Evolutionary conservation across 495 filamentous ascomycete species (phyloP).

Genomic region (Corynascus novoguineensis): DNA sequence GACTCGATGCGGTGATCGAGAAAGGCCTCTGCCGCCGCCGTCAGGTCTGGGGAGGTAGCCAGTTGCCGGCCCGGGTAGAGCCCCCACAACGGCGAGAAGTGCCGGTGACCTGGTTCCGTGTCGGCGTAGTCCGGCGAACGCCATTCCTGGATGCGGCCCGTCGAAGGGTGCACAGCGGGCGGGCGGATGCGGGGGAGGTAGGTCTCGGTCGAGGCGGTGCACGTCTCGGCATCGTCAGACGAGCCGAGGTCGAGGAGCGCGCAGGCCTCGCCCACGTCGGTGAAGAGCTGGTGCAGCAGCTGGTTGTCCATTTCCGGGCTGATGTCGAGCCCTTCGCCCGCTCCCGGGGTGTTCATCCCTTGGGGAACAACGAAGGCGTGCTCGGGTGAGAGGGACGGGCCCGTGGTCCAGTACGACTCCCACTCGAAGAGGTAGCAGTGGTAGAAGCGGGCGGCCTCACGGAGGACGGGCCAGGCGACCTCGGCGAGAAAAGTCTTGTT

Average conservation of each 20-base stretch:
- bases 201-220: not conserved
- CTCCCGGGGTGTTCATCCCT: slow-evolving; percentile 24
- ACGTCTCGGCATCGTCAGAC: not conserved
- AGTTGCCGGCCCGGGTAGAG: not conserved
- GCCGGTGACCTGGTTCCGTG: not conserved
- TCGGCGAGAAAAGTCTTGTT: slow-evolving; percentile 31
- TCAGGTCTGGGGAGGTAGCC: not conserved
- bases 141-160: not conserved
- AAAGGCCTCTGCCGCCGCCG: not conserved
- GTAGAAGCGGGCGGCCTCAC: slow-evolving; percentile 20
- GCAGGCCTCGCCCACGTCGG: not conserved
- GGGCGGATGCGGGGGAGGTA: not conserved
- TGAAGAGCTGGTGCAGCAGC: slow-evolving; percentile 1
- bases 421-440: slow-evolving; percentile 22
- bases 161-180: not conserved
- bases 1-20: not conserved
- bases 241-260: not conserved
- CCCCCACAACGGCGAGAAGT: not conserved
- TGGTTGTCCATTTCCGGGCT: slow-evolving; percentile 7
- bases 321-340: slow-evolving; percentile 26
- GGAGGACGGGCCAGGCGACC: slow-evolving; percentile 34
- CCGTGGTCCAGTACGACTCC: slow-evolving; percentile 35
- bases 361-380: slow-evolving; percentile 38
- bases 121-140: not conserved
- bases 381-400: slow-evolving; percentile 47